Conservation (phyloP, 768 basidiomycete genomes). For the Pulveroboletus sp. region DNA sequence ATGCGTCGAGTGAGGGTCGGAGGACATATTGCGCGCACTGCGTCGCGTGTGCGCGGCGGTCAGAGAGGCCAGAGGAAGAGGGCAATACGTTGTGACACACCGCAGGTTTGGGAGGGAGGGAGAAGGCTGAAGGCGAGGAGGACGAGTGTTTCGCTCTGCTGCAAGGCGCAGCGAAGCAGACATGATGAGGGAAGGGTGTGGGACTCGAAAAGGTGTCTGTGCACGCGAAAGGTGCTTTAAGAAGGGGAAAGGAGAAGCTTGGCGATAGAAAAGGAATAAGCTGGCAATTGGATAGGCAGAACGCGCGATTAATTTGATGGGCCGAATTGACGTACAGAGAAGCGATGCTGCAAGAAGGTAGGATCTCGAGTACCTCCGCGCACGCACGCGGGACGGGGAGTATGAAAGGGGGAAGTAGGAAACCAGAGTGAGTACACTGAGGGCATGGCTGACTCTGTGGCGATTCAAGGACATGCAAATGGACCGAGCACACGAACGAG, state of each 20-base stretch:
- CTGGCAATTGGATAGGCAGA: slow-evolving; percentile 17
- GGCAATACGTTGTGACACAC: slow-evolving; percentile 30
- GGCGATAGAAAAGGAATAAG: slow-evolving; percentile 31
- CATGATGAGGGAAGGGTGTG: slow-evolving; percentile 27
- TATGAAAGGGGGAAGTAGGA: slow-evolving; percentile 14
- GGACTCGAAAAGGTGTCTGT: slow-evolving; percentile 28
- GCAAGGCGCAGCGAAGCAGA: slow-evolving; percentile 21
- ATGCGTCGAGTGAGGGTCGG: slow-evolving; percentile 29
- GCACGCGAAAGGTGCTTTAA: slow-evolving; percentile 29
- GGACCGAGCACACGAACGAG: not conserved
- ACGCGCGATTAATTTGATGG: slow-evolving; percentile 31
- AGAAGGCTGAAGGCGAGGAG: slow-evolving; percentile 54
- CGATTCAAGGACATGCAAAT: too few relatives aligned
- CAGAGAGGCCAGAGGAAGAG: not conserved
- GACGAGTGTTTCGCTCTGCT: slow-evolving; percentile 27
- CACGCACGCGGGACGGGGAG: slow-evolving; percentile 18
- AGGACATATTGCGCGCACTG: slow-evolving; percentile 23
- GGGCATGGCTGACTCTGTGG: not conserved
- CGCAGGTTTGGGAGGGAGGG: slow-evolving; percentile 70
- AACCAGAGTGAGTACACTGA: slow-evolving; percentile 14
- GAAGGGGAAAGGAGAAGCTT: slow-evolving; percentile 29
- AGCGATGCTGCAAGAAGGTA: slow-evolving; percentile 17
- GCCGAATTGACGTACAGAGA: slow-evolving; percentile 34
- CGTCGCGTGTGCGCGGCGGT: slow-evolving; percentile 16
- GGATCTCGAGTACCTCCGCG: slow-evolving; percentile 23